Base-by-base conservation (phyloP, 352 stramenopile species). In the Globisporangium middletonii region DNA sequence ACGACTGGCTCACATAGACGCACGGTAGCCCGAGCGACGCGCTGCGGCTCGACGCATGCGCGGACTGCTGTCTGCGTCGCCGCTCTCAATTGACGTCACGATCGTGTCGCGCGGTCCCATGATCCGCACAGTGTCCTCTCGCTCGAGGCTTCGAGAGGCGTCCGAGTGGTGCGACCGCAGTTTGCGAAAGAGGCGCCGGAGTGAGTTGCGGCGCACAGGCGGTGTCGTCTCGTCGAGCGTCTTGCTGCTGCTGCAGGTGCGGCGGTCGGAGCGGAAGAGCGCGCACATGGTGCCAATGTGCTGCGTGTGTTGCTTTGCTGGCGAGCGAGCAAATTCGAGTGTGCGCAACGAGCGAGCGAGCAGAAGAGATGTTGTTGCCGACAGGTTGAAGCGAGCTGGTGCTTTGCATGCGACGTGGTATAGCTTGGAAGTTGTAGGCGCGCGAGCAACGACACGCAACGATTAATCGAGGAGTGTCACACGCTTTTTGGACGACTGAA, bases 71-170 rank as follows among this genome's bases (percentile, higher is more conserved):
- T 46, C 13, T 19, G 35, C 35, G 35, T 44, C 28, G 1, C 13
- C 15, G 12, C 3, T 35, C 28, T 60, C 58, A 42, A 79, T 62
- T 6, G 62, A 62, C 6, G 53, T 77, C 55, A 79, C 70, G 26
- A 75, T 44, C 6, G 68, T 82, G 55, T 82, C 72, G 8, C 63
- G 46, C 16, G 72, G 72, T 1, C 70, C 59, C 54, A 82, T 63
- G 41, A 77, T 50, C 41, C 69, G 60, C 9, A 82, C 68, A 43
- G 16, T 33, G 16, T 68, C 54, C 37, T 77, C 63, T 23, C 2
- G 53, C 45, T 3, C 64, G 30, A 9, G 42, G 23, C 38, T 37
- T 13, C 35, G 18, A 11, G 23, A 28, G 8, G 35, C 51, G 23
- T 56, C 37, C 37, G 37, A 56, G 35, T 33, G 51, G 35, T 30